phyloP scores from a whole-genome alignment of 371 early-diverging fungal species.

The Mucor ambiguus region DNA sequence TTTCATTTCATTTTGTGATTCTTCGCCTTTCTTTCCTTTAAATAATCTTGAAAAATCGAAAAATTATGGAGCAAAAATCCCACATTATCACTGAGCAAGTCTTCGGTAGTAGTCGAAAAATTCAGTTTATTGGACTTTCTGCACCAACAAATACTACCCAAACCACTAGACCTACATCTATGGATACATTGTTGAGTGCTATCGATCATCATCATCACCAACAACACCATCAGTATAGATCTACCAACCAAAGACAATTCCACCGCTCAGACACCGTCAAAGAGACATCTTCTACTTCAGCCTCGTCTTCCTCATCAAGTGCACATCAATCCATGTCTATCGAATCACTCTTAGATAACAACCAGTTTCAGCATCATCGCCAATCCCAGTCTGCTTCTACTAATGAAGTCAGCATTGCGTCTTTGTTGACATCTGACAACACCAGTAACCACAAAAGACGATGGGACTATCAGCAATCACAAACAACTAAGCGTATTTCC shows the following conservation, averaged over 20 bases:
- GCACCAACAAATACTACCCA: conserved; percentile 1
- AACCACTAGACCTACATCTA: conserved; percentile 2
- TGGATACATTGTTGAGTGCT: conserved; percentile 26
- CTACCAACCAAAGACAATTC: neutral
- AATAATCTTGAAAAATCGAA: neutral
- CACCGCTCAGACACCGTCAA: neutral
- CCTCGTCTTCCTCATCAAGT: neutral
- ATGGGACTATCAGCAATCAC: conserved; percentile 14
- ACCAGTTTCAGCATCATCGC: conserved; percentile 11
- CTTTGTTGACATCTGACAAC: conserved; percentile 20
- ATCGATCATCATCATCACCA: conserved; percentile 14
- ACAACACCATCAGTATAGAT: neutral
- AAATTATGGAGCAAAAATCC: conserved; percentile 31
- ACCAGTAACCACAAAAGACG: conserved; percentile 20
- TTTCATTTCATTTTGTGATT: conserved; percentile 16
- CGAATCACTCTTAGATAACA: conserved; percentile 28
- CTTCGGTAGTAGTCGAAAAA: conserved; percentile 45
- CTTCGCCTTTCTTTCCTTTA: conserved; percentile 16
- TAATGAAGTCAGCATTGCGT: conserved; percentile 22
- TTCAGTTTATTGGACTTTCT: conserved; percentile 43
- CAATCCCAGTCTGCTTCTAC: conserved; percentile 19
- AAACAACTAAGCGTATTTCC: neutral
- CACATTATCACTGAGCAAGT: conserved; percentile 47
- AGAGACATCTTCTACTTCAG: neutral
- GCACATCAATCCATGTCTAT: conserved; percentile 34